These are phyloP conservation scores for Botrytis cinerea DNA, from an alignment of 2,329 filamentous ascomycete species.

Conservation along the genomic window DNA sequence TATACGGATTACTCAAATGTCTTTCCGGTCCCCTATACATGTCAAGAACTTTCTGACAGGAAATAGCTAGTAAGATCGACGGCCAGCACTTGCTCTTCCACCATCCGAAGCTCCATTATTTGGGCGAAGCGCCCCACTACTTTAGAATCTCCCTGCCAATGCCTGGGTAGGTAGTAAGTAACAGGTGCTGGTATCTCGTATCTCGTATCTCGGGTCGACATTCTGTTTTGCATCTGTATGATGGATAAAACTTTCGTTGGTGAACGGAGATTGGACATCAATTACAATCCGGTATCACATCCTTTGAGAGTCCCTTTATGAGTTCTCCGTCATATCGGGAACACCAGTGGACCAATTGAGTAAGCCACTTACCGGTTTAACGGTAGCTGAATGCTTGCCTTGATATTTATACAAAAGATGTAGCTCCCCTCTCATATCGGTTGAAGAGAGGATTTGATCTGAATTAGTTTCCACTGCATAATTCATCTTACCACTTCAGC, in stretches of 20 bases:
- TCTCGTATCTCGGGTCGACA: neutral
- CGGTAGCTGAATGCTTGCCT: neutral
- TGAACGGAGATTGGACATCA: neutral
- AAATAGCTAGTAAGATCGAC: neutral
- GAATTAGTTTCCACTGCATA: neutral
- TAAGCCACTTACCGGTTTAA: neutral
- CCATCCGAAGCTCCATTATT: neutral
- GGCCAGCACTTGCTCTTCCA: neutral
- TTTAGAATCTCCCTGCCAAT: neutral
- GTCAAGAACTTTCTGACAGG: neutral
- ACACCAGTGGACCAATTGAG: neutral
- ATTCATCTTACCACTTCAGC: neutral
- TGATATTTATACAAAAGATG: neutral
- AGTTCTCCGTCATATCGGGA: neutral
- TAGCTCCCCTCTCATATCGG: neutral
- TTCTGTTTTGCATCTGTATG: no score
- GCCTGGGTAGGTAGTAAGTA: neutral
- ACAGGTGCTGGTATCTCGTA: neutral
- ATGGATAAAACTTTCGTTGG: neutral
- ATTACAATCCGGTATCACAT: neutral
- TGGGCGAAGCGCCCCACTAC: neutral
- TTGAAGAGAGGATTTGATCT: no score
- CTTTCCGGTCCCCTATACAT: neutral
- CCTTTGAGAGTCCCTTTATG: no score
- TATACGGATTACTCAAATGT: neutral